Evolutionary conservation across 257 asterid species (phyloP).

Genomic region (Gynochthodes officinalis): DNA sequence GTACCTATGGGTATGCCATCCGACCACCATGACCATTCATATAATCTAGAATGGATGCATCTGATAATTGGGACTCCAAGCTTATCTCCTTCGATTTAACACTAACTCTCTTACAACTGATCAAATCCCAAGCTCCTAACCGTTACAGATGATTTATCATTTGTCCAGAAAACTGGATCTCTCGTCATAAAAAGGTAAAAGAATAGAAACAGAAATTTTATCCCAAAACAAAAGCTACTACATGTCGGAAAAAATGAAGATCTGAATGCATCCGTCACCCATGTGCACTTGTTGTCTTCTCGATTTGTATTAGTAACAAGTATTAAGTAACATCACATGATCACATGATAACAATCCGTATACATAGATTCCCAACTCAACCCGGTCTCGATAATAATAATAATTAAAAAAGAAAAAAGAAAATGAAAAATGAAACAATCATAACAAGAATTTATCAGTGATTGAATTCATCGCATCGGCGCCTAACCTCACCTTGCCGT

Average conservation of each 20-base stretch:
- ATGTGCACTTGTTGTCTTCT: background rate
- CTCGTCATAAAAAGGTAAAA: too few species aligned
- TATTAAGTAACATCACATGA: background rate
- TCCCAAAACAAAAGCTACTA: background rate
- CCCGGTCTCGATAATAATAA: background rate
- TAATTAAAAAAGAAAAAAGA: background rate
- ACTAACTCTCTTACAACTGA: too few species aligned
- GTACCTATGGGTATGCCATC: too few species aligned
- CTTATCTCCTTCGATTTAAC: too few species aligned
- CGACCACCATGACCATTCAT: too few species aligned
- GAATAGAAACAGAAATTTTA: too few species aligned
- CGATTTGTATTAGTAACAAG: constrained; percentile 6
- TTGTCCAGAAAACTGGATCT: too few species aligned
- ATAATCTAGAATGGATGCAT: too few species aligned
- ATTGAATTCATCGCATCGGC: constrained; percentile 84
- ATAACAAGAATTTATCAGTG: constrained; percentile 22
- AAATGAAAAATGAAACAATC: background rate
- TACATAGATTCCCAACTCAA: constrained; percentile 16
- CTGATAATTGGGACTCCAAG: too few species aligned
- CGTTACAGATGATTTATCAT: too few species aligned
- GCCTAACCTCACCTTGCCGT: constrained; percentile 72
- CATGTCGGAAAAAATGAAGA: background rate
- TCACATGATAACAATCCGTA: constrained; percentile 7
- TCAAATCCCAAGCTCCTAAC: too few species aligned
- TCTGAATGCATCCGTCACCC: background rate